These are phyloP conservation scores for Tylopilus balloui DNA, from an alignment of 768 basidiomycete genomes.

Conservation along the genomic window DNA sequence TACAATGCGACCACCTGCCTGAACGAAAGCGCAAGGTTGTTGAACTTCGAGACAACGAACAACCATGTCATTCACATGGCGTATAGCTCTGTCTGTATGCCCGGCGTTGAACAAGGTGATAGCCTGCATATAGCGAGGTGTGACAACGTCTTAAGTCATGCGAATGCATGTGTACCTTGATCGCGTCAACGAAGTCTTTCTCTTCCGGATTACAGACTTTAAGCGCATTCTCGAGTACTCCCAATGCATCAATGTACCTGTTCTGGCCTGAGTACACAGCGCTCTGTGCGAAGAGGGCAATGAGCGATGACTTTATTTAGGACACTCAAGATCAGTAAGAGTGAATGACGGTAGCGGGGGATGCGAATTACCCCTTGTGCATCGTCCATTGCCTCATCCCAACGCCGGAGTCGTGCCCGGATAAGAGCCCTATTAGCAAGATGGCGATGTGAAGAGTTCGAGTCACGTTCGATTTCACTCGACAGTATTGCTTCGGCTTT, in stretches of 20 bases:
- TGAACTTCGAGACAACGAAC: background rate
- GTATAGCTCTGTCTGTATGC: background rate
- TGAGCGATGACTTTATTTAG: constrained; percentile 2
- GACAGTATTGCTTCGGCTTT: constrained; percentile 15
- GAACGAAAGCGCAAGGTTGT: constrained; percentile 8
- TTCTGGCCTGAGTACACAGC: background rate
- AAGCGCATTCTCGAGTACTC: constrained; percentile 1
- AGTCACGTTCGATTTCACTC: constrained; percentile 6
- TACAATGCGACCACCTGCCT: constrained; percentile 3
- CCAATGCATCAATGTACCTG: background rate
- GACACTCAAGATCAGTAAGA: background rate
- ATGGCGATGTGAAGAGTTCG: background rate
- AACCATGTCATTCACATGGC: background rate
- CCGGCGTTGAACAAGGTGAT: constrained; percentile 10
- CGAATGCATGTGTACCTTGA: constrained; percentile 10
- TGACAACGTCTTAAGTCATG: background rate
- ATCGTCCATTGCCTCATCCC: constrained; percentile 12
- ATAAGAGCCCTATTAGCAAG: constrained; percentile 16
- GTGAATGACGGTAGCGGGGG: background rate
- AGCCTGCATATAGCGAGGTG: background rate
- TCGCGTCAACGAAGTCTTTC: constrained; percentile 1
- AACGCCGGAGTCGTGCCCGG: constrained; percentile 5
- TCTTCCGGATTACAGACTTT: constrained; percentile 1
- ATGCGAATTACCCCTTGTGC: constrained; percentile 4
- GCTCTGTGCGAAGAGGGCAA: constrained; percentile 8